Conservation (phyloP, 2,329 filamentous ascomycete species). For the Clarireedia sp. region DNA sequence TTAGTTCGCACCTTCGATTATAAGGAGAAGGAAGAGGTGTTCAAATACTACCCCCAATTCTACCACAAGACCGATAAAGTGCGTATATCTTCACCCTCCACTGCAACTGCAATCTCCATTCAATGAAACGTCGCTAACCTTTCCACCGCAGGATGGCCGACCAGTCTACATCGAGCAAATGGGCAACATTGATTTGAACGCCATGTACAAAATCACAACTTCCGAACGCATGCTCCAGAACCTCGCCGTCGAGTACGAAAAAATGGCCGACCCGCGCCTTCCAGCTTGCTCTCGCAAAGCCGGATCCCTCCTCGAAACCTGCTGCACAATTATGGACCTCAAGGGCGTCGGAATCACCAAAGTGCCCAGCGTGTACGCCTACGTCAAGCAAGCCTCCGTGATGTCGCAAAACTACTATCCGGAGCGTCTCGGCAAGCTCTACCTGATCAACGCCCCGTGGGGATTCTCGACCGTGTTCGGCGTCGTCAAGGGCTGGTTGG, state of each 20-base stretch:
- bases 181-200: slow-evolving; percentile 81
- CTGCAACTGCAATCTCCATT: neutral
- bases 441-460: slow-evolving; percentile 97
- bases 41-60: slow-evolving; percentile 94
- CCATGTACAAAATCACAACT: slow-evolving; percentile 89
- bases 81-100: slow-evolving; percentile 11
- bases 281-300: slow-evolving; percentile 92
- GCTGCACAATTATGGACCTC: slow-evolving; percentile 96
- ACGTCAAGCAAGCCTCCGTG: slow-evolving; percentile 74
- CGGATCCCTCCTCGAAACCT: slow-evolving; percentile 87
- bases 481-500: slow-evolving; percentile 87
- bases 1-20: slow-evolving; percentile 78
- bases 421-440: slow-evolving; percentile 89
- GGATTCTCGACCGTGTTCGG: slow-evolving; percentile 82
- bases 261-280: slow-evolving; percentile 82
- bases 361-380: slow-evolving; percentile 76
- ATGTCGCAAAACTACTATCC: slow-evolving; percentile 99
- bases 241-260: slow-evolving; percentile 96
- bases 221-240: slow-evolving; percentile 92
- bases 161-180: slow-evolving; percentile 96
- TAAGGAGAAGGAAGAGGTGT: slow-evolving; percentile 73
- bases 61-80: slow-evolving; percentile 96
- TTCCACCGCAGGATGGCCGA: slow-evolving; percentile 66
- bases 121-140: neutral
- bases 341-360: slow-evolving; percentile 85